Evolutionary conservation across 2,329 filamentous ascomycete genomes (phyloP), one percentile per base, ranked within the genome.

Genomic region (Diaporthe aspalathi): DNA sequence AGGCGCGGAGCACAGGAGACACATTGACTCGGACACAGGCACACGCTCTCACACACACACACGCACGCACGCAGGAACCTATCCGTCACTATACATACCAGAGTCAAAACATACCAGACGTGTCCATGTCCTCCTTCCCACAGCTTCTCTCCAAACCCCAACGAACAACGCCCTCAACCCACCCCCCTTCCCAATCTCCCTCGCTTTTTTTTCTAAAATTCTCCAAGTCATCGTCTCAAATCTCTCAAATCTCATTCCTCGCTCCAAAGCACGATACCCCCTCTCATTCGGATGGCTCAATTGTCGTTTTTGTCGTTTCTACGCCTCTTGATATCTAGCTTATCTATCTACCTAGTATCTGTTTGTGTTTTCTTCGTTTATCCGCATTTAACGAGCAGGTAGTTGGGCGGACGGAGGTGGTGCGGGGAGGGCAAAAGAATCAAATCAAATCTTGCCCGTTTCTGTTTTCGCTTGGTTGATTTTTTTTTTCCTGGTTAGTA

Each of bases 251-350:
- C 35, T 73, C 65, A 43, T 68, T 68, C 62, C 63, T 71, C 45
- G 56, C 67, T 47, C 60, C 60, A 65, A 65, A 68, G 71, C 68
- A 73, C 68, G 74, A 75, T 75, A 75, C 71, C 71, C 74, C 74
- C 73, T 50, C 29, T 27, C 67, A 73, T 72, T 63, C 63, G 71
- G 69, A 66, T 70, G 67, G 71, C 54, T 71, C 71, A 50, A n/a
- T 67, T 69, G 62, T 74, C 63, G 35, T 38, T 38, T 38, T n/a
- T n/a, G n/a, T n/a, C n/a, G 6, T 38, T 38, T 5, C 12, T 7
- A 7, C 35, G 35, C 6, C 12, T 38, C 35, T 38, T 38, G n/a
- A n/a, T n/a, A n/a, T n/a, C n/a, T n/a, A n/a, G n/a, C n/a, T n/a
- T n/a, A n/a, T n/a, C n/a, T n/a, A n/a, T n/a, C n/a, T n/a, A n/a